A percentile compares a stretch with the other conserved stretches of the same genome.
phyloP scores from a whole-genome alignment of 768 basidiomycete genomes.

The Hygrophorus pudorinus region DNA sequence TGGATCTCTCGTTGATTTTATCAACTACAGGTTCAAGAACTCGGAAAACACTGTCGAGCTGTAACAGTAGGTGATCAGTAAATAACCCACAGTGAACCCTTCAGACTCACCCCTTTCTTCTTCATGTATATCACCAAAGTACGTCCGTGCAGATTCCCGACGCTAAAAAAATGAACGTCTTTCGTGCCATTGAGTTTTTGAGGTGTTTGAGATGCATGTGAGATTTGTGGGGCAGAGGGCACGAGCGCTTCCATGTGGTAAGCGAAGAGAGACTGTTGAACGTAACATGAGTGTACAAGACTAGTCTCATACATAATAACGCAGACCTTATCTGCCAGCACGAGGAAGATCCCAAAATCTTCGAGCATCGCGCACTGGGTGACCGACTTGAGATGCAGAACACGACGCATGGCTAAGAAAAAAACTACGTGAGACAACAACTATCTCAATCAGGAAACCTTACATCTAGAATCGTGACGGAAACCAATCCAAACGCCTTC shows the following conservation, averaged over 20 bases:
- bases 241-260: slow-evolving; percentile 96
- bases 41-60: slow-evolving; percentile 88
- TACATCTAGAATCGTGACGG: slow-evolving; percentile 80
- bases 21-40: slow-evolving; percentile 95
- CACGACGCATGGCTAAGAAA: slow-evolving; percentile 73
- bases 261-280: slow-evolving; percentile 70
- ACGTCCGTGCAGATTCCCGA: slow-evolving; percentile 77
- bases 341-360: slow-evolving; percentile 94
- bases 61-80: not conserved
- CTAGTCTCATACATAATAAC: too few relatives aligned
- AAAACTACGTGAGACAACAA: not conserved
- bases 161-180: slow-evolving; percentile 94
- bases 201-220: slow-evolving; percentile 66
- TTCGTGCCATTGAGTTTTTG: slow-evolving; percentile 86
- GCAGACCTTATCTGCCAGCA: slow-evolving; percentile 80
- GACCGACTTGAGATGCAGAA: slow-evolving; percentile 87
- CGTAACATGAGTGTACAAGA: slow-evolving; percentile 1
- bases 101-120: slow-evolving; percentile 61
- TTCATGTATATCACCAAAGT: slow-evolving; percentile 95
- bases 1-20: slow-evolving; percentile 72
- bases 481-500: slow-evolving; percentile 99
- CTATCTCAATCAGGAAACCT: slow-evolving; percentile 14
- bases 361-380: slow-evolving; percentile 95
- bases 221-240: slow-evolving; percentile 66
- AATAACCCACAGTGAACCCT: not conserved